Evolutionary conservation across 208 protist species (phyloP).

Genomic region (Strigomonas culicis): DNA sequence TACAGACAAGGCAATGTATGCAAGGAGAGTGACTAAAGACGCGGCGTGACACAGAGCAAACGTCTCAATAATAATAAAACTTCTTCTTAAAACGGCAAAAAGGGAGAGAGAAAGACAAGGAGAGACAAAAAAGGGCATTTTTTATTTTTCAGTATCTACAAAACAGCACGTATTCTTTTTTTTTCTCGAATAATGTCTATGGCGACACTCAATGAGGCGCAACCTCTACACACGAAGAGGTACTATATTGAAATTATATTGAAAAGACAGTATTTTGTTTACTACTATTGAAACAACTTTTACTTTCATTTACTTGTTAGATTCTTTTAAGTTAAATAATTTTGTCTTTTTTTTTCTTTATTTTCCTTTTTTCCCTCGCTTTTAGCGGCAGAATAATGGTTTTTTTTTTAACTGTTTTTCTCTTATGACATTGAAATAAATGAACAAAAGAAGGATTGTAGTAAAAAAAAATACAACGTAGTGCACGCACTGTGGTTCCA

Average conservation of each 20-base stretch:
- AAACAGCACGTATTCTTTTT: too few species aligned
- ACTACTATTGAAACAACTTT: too few species aligned
- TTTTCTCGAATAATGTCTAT: too few species aligned
- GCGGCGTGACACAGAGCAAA: too few species aligned
- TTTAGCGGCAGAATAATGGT: slow-evolving; percentile 8
- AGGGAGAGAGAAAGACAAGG: slow-evolving; percentile 6
- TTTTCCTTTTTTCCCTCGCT: slow-evolving; percentile 3
- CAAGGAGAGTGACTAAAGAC: slow-evolving; percentile 7
- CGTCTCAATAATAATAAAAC: background rate
- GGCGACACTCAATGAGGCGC: too few species aligned
- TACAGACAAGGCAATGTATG: background rate
- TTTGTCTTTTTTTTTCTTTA: slow-evolving; percentile 8
- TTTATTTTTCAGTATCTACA: background rate
- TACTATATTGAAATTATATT: background rate
- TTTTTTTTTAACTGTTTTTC: background rate
- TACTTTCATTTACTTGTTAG: too few species aligned
- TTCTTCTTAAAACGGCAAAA: background rate
- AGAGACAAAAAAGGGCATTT: background rate
- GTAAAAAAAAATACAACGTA: slow-evolving; percentile 20
- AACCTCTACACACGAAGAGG: background rate
- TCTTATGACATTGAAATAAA: background rate
- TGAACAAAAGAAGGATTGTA: slow-evolving; percentile 7
- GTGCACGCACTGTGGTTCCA: too few species aligned
- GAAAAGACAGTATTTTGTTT: too few species aligned
- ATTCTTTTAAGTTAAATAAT: slow-evolving; percentile 3